Conservation (phyloP, 805 yeast genomes). For the Danielozyma ontarioensis region DNA sequence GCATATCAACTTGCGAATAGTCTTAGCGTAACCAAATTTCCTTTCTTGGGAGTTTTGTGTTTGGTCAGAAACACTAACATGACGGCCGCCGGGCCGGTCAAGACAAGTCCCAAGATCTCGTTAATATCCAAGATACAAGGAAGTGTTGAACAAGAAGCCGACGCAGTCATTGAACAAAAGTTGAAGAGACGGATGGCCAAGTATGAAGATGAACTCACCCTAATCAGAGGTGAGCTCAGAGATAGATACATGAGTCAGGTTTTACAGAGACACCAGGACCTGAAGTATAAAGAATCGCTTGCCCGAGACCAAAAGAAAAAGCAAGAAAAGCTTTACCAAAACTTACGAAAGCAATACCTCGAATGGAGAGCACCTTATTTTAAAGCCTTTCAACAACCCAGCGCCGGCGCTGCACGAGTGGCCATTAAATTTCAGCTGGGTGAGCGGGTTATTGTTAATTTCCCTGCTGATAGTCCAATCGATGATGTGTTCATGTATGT, state of each 20-base stretch:
- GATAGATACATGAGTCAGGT: slow-evolving; percentile 53
- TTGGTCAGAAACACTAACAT: slow-evolving; percentile 52
- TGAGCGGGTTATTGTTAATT: slow-evolving; percentile 40
- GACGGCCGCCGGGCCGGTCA: slow-evolving; percentile 52
- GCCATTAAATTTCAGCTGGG: slow-evolving; percentile 69
- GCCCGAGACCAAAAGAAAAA: slow-evolving; percentile 57
- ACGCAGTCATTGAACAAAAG: slow-evolving; percentile 30
- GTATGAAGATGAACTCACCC: slow-evolving; percentile 56
- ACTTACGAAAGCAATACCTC: slow-evolving; percentile 35
- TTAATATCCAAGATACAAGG: slow-evolving; percentile 65
- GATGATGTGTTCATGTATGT: slow-evolving; percentile 31
- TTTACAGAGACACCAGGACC: slow-evolving; percentile 68
- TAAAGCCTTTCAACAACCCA: slow-evolving; percentile 14
- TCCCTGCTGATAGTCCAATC: slow-evolving; percentile 24
- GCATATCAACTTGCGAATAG: slow-evolving; percentile 78
- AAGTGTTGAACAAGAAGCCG: slow-evolving; percentile 32
- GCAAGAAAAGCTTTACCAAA: slow-evolving; percentile 18
- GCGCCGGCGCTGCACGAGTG: slow-evolving; percentile 43
- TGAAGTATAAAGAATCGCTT: slow-evolving; percentile 68
- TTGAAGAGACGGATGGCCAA: slow-evolving; percentile 44
- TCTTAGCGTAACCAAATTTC: slow-evolving; percentile 65
- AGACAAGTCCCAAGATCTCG: slow-evolving; percentile 52
- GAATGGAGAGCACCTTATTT: slow-evolving; percentile 24
- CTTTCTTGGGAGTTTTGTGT: slow-evolving; percentile 76
- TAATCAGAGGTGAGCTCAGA: slow-evolving; percentile 59